Evolutionary conservation across 805 yeast genomes (phyloP).

Genomic region (Blastobotrys mokoenaii): DNA sequence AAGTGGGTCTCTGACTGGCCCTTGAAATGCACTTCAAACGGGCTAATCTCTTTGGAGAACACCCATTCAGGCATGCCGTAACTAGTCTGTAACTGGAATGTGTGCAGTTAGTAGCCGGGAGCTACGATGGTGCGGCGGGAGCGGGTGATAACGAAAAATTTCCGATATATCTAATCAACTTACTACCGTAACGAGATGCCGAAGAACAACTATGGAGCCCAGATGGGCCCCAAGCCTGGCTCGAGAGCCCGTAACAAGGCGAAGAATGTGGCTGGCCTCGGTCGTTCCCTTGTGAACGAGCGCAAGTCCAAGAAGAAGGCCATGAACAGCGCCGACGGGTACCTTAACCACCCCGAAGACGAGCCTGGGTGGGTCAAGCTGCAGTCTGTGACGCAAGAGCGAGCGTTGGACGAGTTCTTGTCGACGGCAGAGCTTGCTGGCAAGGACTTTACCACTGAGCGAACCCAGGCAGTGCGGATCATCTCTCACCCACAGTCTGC

Average conservation of each 20-base stretch:
- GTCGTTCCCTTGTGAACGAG: conserved; percentile 71
- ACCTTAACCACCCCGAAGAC: conserved; percentile 75
- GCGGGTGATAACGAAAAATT: too few species aligned
- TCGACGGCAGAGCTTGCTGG: conserved; percentile 94
- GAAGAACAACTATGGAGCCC: conserved; percentile 31
- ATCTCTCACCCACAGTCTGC: conserved; percentile 51
- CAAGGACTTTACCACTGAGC: conserved; percentile 92
- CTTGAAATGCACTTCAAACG: too few species aligned
- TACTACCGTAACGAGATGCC: too few species aligned
- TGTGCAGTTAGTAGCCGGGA: too few species aligned
- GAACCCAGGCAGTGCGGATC: conserved; percentile 72
- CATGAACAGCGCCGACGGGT: conserved; percentile 57
- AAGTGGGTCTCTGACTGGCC: too few species aligned
- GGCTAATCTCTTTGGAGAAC: too few species aligned
- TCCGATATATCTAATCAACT: too few species aligned
- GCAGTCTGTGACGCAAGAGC: conserved; percentile 91
- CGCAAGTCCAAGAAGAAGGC: conserved; percentile 43
- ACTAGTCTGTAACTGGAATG: too few species aligned
- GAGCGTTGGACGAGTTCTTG: conserved; percentile 86
- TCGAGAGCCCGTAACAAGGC: conserved; percentile 56
- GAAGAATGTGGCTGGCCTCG: conserved; percentile 68
- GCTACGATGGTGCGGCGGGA: too few species aligned
- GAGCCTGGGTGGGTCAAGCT: conserved; percentile 86
- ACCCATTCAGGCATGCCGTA: too few species aligned
- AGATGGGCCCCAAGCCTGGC: conserved; percentile 88